Evolutionary conservation across 768 basidiomycete genomes (phyloP).

Genomic region (Leccinum fibrillosum): DNA sequence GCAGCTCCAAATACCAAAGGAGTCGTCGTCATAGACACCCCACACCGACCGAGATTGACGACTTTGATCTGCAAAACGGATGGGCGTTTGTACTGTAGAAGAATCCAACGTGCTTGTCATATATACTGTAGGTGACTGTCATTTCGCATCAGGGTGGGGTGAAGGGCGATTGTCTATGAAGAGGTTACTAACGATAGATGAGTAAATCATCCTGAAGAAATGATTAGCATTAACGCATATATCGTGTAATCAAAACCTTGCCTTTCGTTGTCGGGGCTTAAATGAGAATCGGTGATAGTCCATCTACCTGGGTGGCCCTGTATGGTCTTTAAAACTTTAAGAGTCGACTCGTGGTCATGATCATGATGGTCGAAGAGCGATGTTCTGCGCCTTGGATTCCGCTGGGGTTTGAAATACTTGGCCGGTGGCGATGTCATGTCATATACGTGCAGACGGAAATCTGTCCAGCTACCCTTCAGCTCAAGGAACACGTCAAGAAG

Average conservation of each 20-base stretch:
- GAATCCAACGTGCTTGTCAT: constrained; percentile 72
- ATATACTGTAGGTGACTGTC: constrained; percentile 67
- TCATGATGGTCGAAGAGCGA: constrained; percentile 25
- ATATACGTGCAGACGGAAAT: constrained; percentile 88
- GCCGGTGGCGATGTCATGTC: constrained; percentile 57
- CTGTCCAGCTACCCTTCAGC: constrained; percentile 34
- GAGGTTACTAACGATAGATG: constrained; percentile 61
- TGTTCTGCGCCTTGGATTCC: constrained; percentile 15
- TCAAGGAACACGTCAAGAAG: not conserved
- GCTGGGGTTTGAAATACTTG: constrained; percentile 16
- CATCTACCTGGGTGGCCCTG: constrained; percentile 75
- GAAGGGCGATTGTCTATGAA: not conserved
- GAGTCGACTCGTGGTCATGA: constrained; percentile 45
- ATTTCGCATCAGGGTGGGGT: not conserved
- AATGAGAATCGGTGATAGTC: constrained; percentile 95
- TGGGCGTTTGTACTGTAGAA: constrained; percentile 57
- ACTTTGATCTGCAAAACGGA: constrained; percentile 52
- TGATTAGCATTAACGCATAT: constrained; percentile 26
- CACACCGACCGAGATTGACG: constrained; percentile 34
- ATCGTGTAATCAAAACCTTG: constrained; percentile 47
- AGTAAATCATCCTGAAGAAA: constrained; percentile 77
- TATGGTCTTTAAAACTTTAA: constrained; percentile 60
- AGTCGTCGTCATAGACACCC: constrained; percentile 38
- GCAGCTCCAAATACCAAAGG: constrained; percentile 87
- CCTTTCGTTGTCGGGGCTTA: constrained; percentile 87